Base-by-base conservation (phyloP, 805 yeast species). In the Maudiozyma serrabonitensis region DNA sequence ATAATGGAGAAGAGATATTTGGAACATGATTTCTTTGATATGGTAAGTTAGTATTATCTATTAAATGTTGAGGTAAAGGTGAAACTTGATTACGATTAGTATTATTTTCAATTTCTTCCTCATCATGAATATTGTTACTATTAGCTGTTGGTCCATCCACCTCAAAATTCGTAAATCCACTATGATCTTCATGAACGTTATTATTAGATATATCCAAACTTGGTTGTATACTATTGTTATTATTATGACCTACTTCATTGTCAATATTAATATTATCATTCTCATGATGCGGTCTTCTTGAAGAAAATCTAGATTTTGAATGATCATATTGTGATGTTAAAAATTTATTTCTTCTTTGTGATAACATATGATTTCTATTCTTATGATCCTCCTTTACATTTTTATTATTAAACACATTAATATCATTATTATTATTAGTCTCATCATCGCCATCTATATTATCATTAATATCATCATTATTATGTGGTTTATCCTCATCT, bases 401-500 rank as follows among this genome's bases (percentile, higher is more conserved):
- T 16, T 48, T 39, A 37, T 48, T 46, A 15, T 45, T 34, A 2
- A 12, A 19, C 11, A 35, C 26, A 18, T 46, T 48, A 38, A 38
- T 15, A 28, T 48, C 46, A 26, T 46, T 18, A 26, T 41, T 47
- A 41, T 45, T 12, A 45, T 44, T 42, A 19, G 40, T 38, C 38
- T 39, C 45, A 31, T 46, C 43, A 31, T 41, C 43, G 13, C 45
- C 40, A 39, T 48, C 26, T 3, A 15, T 18, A 26, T 41, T 47
- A 41, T 45, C 11, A 45, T 44, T 42, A 19, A 40, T 34, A 41
- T 39, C 45, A 31, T 54, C 51, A n/a, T 57, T 53, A 16, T 52
- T 51, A 16, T 52, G 47, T 21, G 53, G 46, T 39, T 55, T 55
- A 35, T 84, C 91, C 59, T 86, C 93, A 60, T 85, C 93, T 1